A percentile compares a stretch with the other conserved stretches of the same genome.
Evolutionary conservation across 2,329 filamentous ascomycete genomes (phyloP).

Genomic region (Elsinoe fawcettii): DNA sequence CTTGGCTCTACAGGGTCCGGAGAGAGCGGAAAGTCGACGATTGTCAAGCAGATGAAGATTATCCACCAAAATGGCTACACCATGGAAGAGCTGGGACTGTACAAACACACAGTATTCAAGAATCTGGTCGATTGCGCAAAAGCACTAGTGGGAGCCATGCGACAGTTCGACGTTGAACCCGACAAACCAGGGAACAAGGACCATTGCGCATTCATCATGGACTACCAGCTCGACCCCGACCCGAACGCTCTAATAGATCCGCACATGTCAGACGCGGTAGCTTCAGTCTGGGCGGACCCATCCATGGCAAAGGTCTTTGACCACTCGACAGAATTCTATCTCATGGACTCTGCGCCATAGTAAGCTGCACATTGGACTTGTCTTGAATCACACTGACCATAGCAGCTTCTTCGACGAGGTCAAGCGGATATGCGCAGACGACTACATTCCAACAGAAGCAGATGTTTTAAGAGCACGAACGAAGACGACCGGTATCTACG

Average conservation of each 20-base stretch:
- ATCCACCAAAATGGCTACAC: constrained; percentile 98
- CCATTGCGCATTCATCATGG: constrained; percentile 69
- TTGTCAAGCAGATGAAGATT: constrained; percentile 99
- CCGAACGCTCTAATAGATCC: constrained; percentile 76
- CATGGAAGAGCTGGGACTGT: constrained; percentile 84
- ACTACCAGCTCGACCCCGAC: constrained; percentile 85
- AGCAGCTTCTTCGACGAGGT: constrained; percentile 92
- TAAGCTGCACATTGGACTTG: constrained; percentile 42
- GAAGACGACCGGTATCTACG: constrained; percentile 98
- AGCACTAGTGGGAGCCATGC: constrained; percentile 82
- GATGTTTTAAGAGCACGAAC: constrained; percentile 93
- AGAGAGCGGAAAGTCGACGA: constrained; percentile 97
- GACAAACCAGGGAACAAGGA: constrained; percentile 62
- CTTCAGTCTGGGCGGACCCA: constrained; percentile 83
- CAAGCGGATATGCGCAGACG: constrained; percentile 68
- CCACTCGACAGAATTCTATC: constrained; percentile 93
- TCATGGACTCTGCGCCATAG: constrained; percentile 99
- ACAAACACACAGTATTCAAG: constrained; percentile 95
- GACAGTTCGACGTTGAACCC: constrained; percentile 80
- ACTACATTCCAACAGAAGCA: constrained; percentile 88
- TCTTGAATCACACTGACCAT: constrained; percentile 17
- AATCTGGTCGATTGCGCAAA: constrained; percentile 96
- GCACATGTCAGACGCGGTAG: constrained; percentile 73
- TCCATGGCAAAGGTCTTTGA: constrained; percentile 77
- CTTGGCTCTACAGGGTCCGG: constrained; percentile 64